Base-by-base conservation (phyloP, 208 protist genomes). In the Leishmania amazonensis region DNA sequence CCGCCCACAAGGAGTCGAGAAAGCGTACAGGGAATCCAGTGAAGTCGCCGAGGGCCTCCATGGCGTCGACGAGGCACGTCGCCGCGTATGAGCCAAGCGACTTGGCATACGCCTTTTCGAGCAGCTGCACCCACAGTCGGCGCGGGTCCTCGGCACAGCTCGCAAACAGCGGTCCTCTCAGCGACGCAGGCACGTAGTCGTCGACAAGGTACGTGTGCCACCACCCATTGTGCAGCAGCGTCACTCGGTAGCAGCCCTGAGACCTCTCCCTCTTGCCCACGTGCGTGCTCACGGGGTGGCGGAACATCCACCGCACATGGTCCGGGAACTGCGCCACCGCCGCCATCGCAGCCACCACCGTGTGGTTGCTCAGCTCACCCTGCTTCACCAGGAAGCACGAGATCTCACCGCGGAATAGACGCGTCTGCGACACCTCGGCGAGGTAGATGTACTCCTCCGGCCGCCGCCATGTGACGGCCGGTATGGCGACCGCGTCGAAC, bases 21-120 rank as follows among this genome's bases (percentile, higher is more conserved):
- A 87, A 87, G 21, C 83, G 78, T 40, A 87, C 86, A n/a, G 88
- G 88, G 78, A 81, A 95, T 7, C 93, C 93, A 47, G 88, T 91
- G 57, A 96, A 83, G 75, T 94, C 90, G 49, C 84, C 77, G 15
- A 96, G 51, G 11, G 90, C 93, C 49, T 90, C 86, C 78, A 91
- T 84, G 8, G 85, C 81, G 67, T 96, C 91, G 8, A 91, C 89
- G 51, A 85, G 58, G 70, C 85, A 82, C 80, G 94, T 95, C 74
- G 88, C 87, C 40, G 91, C 89, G 85, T 98, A 98, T n/a, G 86
- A 89, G 78, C 94, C 94, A 79, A 93, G 84, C 28, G 90, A 58
- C 85, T 98, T 98, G 28, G 94, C 94, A 81, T 96, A 97, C 17
- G 94, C 95, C 88, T 98, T 98, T 83, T 98, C 89, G 65, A 97